Conservation (phyloP, 208 protist genomes). For the Trypanosoma melophagium region DNA sequence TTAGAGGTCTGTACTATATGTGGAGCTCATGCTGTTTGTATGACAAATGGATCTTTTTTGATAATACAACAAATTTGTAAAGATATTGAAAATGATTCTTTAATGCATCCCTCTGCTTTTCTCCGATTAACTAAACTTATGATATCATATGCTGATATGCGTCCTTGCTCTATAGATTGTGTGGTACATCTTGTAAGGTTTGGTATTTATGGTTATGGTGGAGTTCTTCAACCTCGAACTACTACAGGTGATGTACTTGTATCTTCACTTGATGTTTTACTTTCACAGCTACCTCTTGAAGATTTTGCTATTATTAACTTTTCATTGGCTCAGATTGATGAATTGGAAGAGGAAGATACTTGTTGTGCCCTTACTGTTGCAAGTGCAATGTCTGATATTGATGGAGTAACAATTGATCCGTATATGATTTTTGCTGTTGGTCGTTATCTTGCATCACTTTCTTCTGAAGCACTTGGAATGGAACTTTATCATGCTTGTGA, state of each 20-base stretch:
- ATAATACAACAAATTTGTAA: constrained; percentile 53
- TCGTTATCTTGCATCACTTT: constrained; percentile 50
- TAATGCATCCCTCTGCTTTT: constrained; percentile 31
- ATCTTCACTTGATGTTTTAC: constrained; percentile 32
- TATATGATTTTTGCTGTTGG: constrained; percentile 81
- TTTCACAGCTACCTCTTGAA: constrained; percentile 25
- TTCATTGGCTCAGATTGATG: constrained; percentile 35
- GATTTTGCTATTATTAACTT: constrained; percentile 73
- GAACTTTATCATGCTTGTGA: constrained; percentile 68
- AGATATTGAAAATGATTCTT: constrained; percentile 34
- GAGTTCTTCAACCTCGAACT: constrained; percentile 40
- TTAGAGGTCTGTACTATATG: constrained; percentile 51
- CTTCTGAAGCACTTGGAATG: constrained; percentile 45
- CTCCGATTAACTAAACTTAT: constrained; percentile 51
- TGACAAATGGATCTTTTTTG: constrained; percentile 39
- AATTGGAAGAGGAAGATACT: constrained; percentile 61
- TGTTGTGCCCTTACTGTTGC: constrained; percentile 78
- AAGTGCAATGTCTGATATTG: constrained; percentile 74
- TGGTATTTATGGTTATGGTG: constrained; percentile 69
- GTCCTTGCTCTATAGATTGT: constrained; percentile 64
- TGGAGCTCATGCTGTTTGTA: constrained; percentile 32
- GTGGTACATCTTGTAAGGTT: constrained; percentile 66
- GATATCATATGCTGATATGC: constrained; percentile 31
- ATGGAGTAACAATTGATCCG: constrained; percentile 75
- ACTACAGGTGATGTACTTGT: constrained; percentile 36